Base-by-base conservation (phyloP, 2,329 filamentous ascomycete genomes). In the Botrytis byssoidea region DNA sequence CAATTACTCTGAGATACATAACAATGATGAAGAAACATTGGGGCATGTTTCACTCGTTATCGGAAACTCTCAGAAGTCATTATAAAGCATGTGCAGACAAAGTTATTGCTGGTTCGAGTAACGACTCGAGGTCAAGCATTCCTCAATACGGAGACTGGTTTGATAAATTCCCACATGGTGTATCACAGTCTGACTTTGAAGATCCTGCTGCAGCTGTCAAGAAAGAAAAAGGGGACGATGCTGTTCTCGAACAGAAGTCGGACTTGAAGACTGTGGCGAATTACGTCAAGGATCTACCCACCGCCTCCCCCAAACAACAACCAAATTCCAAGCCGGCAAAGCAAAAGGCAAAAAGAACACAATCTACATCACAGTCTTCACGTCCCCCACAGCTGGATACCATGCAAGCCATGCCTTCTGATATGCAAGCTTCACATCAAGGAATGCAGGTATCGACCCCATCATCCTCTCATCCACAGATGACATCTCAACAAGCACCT, bases 71-170 rank as follows among this genome's bases (percentile, higher is more conserved):
- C 51, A 94, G 96, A 74, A 92, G 95, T 72, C 90, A 97, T 75
- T 99, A 97, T 81, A 90, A 92, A 70, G 89, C 90, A 66, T 95
- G 94, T 78, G 91, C 94, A 25, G 94, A 98, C 81, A 91, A 92
- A n/a, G 90, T 91, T 44, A 86, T 75, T 37, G 75, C 86, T 76
- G 81, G 83, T 74, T 84, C 87, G 71, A 84, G 84, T 61, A 83
- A 86, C 22, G 82, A 84, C 14, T 83, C 87, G 8, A 87, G 88
- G 9, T 48, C 60, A 51, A 87, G 88, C 14, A 92, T 98, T 78
- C 95, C 97, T 82, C 95, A 98, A 79, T 98, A 98, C 79, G 94
- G 95, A 70, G 96, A 98, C 83, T 98, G 96, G 96, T 98, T 98
- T 79, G 93, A 96, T 80, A 89, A 93, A 77, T 98, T 98, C 81